Conservation (phyloP, 1,284 basidiomycete genomes). For the Agaricales sp. region DNA sequence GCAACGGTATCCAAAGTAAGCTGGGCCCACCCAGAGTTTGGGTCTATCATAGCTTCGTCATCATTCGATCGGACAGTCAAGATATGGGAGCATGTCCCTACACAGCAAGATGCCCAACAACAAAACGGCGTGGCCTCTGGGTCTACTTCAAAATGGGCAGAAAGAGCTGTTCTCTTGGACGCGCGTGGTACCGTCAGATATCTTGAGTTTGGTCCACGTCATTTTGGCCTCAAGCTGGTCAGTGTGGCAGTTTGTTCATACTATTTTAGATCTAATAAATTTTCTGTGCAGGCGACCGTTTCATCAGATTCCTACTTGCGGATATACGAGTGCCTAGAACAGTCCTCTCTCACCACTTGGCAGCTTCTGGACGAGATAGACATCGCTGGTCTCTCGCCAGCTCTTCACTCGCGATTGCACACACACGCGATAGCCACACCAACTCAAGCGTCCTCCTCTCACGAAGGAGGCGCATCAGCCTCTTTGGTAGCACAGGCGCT, state of each 20-base stretch:
- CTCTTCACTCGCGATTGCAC: constrained; percentile 31
- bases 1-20: constrained; percentile 74
- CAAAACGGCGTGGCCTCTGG: constrained; percentile 14
- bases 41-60: constrained; percentile 72
- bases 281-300: constrained; percentile 58
- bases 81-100: constrained; percentile 62
- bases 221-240: constrained; percentile 81
- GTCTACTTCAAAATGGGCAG: constrained; percentile 53
- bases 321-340: constrained; percentile 85
- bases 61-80: constrained; percentile 86
- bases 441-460: constrained; percentile 46
- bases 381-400: constrained; percentile 38
- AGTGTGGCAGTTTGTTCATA: constrained; percentile 17
- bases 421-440: constrained; percentile 55
- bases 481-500: constrained; percentile 47
- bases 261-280: constrained; percentile 2
- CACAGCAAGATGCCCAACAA: constrained; percentile 21
- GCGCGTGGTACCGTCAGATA: constrained; percentile 76
- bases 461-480: constrained; percentile 45
- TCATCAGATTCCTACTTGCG: constrained; percentile 80
- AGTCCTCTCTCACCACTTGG: constrained; percentile 73
- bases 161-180: constrained; percentile 68
- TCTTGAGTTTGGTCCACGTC: constrained; percentile 79
- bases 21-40: constrained; percentile 88
- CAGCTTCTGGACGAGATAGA: constrained; percentile 73